Evolutionary conservation across 2,329 filamentous ascomycete genomes (phyloP).

Genomic region (Exophiala viscosa): DNA sequence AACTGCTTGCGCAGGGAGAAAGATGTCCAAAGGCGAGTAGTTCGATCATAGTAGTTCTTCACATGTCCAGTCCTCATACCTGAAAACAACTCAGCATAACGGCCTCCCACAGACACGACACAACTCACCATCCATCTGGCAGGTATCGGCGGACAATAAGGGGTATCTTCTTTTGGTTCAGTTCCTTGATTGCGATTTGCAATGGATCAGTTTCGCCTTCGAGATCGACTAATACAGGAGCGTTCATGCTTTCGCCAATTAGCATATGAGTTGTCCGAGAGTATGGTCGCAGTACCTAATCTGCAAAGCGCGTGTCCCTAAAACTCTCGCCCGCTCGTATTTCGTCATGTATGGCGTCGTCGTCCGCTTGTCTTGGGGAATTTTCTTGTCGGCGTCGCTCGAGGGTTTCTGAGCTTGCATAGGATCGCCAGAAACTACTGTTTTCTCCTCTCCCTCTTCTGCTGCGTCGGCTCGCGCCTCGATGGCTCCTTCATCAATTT

Average conservation of each 20-base stretch:
- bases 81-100: conserved; percentile 37
- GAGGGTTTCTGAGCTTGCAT: conserved; percentile 49
- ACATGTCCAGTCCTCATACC: conserved; percentile 99
- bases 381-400: conserved; percentile 72
- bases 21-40: conserved; percentile 3
- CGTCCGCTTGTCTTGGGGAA: conserved; percentile 78
- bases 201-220: conserved; percentile 97
- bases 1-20: neutral
- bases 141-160: conserved; percentile 92
- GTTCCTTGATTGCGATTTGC: conserved; percentile 95
- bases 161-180: conserved; percentile 97
- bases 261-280: neutral
- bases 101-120: neutral
- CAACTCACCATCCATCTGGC: conserved; percentile 86
- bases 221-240: conserved; percentile 90
- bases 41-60: conserved; percentile 71
- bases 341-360: conserved; percentile 99
- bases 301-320: conserved; percentile 89
- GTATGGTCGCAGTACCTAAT: conserved; percentile 64
- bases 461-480: conserved; percentile 56
- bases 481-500: conserved; percentile 43
- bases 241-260: conserved; percentile 73
- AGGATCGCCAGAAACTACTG: conserved; percentile 48
- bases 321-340: conserved; percentile 89
- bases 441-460: conserved; percentile 43